These are phyloP conservation scores for Tolypocladium amazonense DNA, from an alignment of 2,329 filamentous ascomycete species.

Conservation along the genomic window DNA sequence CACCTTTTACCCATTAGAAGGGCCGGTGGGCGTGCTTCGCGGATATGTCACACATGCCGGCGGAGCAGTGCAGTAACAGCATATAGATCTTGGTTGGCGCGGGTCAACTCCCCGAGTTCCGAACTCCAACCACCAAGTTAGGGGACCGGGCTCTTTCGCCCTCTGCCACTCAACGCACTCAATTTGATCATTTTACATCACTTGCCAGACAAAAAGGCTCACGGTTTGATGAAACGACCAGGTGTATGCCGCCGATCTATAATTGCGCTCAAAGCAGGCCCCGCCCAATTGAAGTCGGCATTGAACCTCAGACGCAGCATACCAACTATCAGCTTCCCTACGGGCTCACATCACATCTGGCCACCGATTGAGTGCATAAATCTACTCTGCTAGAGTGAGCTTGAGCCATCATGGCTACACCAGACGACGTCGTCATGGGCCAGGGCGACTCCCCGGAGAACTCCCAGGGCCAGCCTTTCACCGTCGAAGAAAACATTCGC, in stretches of 20 bases:
- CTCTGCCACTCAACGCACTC: neutral
- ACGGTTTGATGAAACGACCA: neutral
- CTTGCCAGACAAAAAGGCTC: neutral
- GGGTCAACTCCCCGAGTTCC: too few species aligned
- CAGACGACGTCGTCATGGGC: constrained; percentile 19
- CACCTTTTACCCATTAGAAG: neutral
- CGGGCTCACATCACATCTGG: neutral
- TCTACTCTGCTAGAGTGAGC: neutral
- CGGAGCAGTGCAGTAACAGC: neutral
- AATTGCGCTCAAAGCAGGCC: neutral
- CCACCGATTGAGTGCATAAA: neutral
- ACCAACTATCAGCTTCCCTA: neutral
- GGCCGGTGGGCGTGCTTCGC: neutral
- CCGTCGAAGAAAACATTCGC: constrained; percentile 65
- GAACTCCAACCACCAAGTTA: neutral
- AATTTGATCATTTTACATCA: neutral
- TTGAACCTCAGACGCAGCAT: neutral
- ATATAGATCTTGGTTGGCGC: neutral
- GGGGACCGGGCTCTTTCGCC: neutral
- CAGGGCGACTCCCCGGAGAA: constrained; percentile 6
- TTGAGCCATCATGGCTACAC: constrained; percentile 16
- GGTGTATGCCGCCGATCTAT: neutral
- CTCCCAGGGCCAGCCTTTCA: constrained; percentile 42
- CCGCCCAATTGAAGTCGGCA: neutral
- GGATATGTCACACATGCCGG: neutral